phyloP scores from a whole-genome alignment of 1,284 basidiomycete species.

The Tremellales sp. region DNA sequence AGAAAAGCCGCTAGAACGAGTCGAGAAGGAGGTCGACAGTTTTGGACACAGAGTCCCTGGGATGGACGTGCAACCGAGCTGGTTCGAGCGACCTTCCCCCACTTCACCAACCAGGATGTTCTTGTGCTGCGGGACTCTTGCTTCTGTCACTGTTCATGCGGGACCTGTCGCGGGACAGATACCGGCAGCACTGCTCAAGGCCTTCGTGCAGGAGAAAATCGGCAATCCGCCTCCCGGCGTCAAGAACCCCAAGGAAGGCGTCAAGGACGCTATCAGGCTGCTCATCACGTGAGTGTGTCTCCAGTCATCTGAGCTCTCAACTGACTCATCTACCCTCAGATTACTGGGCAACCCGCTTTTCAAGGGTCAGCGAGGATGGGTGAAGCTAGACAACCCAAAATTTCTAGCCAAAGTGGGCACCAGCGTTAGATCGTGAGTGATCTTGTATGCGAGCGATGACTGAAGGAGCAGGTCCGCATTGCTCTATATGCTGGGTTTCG shows the following conservation, averaged over 20 bases:
- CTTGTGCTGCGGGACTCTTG: conserved; percentile 29
- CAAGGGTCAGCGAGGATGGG: conserved; percentile 36
- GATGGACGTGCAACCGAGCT: conserved; percentile 8
- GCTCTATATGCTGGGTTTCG: conserved; percentile 37
- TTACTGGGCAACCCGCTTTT: conserved; percentile 40
- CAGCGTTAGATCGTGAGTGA: conserved; percentile 21
- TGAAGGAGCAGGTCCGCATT: conserved; percentile 24
- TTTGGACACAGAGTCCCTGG: conserved; percentile 30
- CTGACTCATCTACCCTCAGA: conserved; percentile 9
- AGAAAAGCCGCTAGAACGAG: conserved; percentile 22
- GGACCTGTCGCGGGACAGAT: conserved; percentile 36
- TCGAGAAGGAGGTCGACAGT: conserved; percentile 19
- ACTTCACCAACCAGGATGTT: conserved; percentile 14
- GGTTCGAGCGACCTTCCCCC: conserved; percentile 5
- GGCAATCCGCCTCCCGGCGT: conserved; percentile 28
- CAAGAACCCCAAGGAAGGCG: conserved; percentile 14
- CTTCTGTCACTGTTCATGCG: conserved; percentile 31
- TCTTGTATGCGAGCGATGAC: neutral
- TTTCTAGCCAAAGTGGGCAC: conserved; percentile 31
- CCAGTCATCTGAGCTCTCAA: neutral
- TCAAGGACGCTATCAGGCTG: conserved; percentile 32
- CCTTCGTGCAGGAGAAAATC: conserved; percentile 32
- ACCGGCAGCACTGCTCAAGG: conserved; percentile 19
- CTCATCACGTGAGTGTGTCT: conserved; percentile 28
- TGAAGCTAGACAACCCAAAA: conserved; percentile 31